Base-by-base conservation (phyloP, 1,284 basidiomycete species). In the Cryptococcus sp. region DNA sequence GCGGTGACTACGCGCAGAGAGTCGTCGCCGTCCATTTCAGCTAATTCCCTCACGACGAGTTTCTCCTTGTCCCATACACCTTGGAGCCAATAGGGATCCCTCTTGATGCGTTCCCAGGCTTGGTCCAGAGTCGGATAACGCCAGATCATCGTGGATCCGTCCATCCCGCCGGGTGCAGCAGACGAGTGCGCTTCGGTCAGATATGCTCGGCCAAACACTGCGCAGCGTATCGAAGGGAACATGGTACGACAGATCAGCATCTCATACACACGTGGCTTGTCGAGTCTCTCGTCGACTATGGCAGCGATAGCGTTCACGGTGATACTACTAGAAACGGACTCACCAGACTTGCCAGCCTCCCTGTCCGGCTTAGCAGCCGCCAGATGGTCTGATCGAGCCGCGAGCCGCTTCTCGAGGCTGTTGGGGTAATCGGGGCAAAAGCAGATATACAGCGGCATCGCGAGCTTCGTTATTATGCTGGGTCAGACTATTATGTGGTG, bases 11-110 rank as follows among this genome's bases (percentile, higher is more conserved):
- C 16, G n/a, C 22, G n/a, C 42, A 45, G 15, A 8, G n/a, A 8
- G 16, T 45, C 42, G 42, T 45, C 42, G n/a, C 42, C 42, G 42
- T 45, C 42, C 42, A 45, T 45, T 6, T n/a, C 42, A n/a, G n/a
- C n/a, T 39, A 75, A 69, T 66, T 73, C 66, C 25, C 66, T 58
- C 17, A 77, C 66, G 19, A 62, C 52, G 25, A 54, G 51, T 31
- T 62, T 64, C 51, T 70, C 72, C 56, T 64, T 64, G 52, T 77
- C 73, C 75, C 75, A 77, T 10, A 77, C 73, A 17, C 69, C 69
- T 7, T 59, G 68, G 8, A 67, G 70, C 70, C 71, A 77, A 57
- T 77, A 77, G 35, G 69, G 61, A 58, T 77, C 75, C 7, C 46
- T 47, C 62, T 68, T 71, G 50, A 77, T 66, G 51, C 71, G 57